Percentiles rank a stretch among this genome's conserved stretches.
phyloP scores from a whole-genome alignment of 2,329 filamentous ascomycete genomes.

The Ophidiomyces ophidiicola region DNA sequence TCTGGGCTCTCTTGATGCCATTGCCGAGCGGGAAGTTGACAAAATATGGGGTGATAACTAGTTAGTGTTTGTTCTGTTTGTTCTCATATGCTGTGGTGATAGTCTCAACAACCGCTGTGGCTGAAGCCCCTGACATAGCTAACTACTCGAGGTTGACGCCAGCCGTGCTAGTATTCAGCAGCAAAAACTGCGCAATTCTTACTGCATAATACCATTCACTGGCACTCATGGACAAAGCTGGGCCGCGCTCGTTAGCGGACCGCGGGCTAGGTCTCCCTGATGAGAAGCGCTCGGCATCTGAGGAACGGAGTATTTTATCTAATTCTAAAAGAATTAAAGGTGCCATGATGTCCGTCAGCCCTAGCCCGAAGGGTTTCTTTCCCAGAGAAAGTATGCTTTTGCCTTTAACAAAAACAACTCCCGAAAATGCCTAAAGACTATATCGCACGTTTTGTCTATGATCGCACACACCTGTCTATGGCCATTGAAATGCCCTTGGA shows the following conservation, averaged over 20 bases:
- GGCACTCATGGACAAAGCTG: slow-evolving; percentile 10
- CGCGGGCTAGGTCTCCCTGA: background rate
- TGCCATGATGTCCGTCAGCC: slow-evolving; percentile 16
- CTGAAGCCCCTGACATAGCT: no score
- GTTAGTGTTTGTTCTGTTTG: no score
- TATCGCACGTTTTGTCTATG: slow-evolving; percentile 79
- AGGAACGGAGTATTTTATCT: slow-evolving; percentile 16
- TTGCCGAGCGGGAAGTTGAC: no score
- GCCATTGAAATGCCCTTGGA: slow-evolving; percentile 82
- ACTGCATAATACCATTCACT: no score
- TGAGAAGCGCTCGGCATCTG: slow-evolving; percentile 20
- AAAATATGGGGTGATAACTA: no score
- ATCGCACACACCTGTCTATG: slow-evolving; percentile 75
- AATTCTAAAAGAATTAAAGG: slow-evolving; percentile 20
- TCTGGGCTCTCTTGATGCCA: slow-evolving; percentile 29
- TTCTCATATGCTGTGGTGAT: no score
- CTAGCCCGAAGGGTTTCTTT: slow-evolving; percentile 51
- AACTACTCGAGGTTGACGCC: no score
- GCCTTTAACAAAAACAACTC: slow-evolving; percentile 56
- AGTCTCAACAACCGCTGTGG: no score
- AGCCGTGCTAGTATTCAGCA: no score
- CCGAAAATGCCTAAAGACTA: slow-evolving; percentile 94
- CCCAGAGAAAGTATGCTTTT: slow-evolving; percentile 54
- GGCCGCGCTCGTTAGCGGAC: slow-evolving; percentile 2
- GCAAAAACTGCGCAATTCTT: no score